Evolutionary conservation across 2,329 filamentous ascomycete genomes (phyloP).

Genomic region (Fusarium sororula): DNA sequence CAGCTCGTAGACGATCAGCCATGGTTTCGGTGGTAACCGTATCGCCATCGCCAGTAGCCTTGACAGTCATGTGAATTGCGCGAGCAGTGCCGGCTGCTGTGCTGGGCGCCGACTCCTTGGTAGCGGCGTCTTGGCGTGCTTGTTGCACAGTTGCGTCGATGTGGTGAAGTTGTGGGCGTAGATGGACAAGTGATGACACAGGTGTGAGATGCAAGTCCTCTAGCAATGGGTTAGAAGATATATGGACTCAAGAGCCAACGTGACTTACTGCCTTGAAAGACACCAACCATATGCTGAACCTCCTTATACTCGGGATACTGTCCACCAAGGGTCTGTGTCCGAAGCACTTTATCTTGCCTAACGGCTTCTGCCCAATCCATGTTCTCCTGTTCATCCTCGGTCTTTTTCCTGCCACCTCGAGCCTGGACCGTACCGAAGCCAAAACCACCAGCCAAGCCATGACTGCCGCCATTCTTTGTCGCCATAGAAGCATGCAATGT

Average conservation of each 20-base stretch:
- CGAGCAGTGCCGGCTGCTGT: constrained; percentile 64
- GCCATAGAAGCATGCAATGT: constrained; percentile 71
- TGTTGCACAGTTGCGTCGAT: constrained; percentile 85
- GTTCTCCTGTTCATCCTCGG: constrained; percentile 58
- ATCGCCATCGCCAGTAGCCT: constrained; percentile 75
- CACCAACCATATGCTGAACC: constrained; percentile 89
- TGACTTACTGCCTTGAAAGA: constrained; percentile 81
- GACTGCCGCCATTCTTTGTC: constrained; percentile 69
- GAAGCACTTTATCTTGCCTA: constrained; percentile 75
- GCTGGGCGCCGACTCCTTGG: constrained; percentile 48
- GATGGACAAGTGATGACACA: constrained; percentile 82
- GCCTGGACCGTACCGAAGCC: constrained; percentile 64
- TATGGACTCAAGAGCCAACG: not conserved
- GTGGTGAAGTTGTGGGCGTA: constrained; percentile 92
- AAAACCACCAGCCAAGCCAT: constrained; percentile 78
- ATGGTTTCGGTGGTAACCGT: constrained; percentile 74
- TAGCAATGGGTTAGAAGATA: constrained; percentile 48
- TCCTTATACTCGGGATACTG: constrained; percentile 75
- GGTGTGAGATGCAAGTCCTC: constrained; percentile 89
- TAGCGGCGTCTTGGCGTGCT: constrained; percentile 58
- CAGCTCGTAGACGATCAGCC: constrained; percentile 76
- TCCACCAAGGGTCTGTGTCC: constrained; percentile 86
- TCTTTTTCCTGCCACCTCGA: constrained; percentile 49
- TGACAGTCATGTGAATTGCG: constrained; percentile 87
- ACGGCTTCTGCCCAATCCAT: constrained; percentile 74